Conservation (phyloP, 2,329 filamentous ascomycete genomes). For the Leptodontidium sp. region DNA sequence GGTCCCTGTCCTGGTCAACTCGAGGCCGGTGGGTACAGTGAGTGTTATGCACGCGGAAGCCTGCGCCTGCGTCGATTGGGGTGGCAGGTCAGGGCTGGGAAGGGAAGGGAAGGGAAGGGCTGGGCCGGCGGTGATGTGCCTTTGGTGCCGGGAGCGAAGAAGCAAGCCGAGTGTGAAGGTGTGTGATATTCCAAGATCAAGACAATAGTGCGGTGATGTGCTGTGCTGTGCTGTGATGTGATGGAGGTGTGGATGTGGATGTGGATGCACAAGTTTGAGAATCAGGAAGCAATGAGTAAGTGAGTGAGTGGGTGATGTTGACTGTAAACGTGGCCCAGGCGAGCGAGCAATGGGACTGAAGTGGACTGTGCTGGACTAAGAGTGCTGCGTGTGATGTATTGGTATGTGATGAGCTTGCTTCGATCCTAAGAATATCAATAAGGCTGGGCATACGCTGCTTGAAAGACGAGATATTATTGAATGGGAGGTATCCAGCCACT, state of each 20-base stretch:
- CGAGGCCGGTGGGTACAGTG: constrained; percentile 10
- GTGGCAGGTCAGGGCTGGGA: neutral
- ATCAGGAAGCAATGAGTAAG: too few species aligned
- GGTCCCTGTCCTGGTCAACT: constrained; percentile 2
- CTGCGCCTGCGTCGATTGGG: constrained; percentile 13
- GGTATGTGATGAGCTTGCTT: constrained; percentile 5
- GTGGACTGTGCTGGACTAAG: too few species aligned
- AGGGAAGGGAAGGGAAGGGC: neutral
- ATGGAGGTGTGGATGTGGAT: constrained; percentile 6
- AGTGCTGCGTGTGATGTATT: too few species aligned
- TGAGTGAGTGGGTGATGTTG: too few species aligned
- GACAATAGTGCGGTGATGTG: constrained; percentile 18
- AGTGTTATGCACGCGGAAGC: constrained; percentile 17
- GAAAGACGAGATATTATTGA: neutral
- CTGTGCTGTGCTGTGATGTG: neutral
- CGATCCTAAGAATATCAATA: constrained; percentile 12
- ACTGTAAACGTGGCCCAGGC: neutral
- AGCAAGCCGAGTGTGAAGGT: neutral
- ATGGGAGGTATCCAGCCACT: neutral
- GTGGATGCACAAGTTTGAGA: constrained; percentile 7
- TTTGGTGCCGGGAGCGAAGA: neutral
- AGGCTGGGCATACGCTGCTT: constrained; percentile 18
- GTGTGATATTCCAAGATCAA: constrained; percentile 15
- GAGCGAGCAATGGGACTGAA: neutral
- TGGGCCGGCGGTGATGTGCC: constrained; percentile 8